Percentiles rank a stretch among this genome's conserved stretches.
Conservation (phyloP, 2,329 filamentous ascomycete genomes). For the Hirsutella minnesotensis region DNA sequence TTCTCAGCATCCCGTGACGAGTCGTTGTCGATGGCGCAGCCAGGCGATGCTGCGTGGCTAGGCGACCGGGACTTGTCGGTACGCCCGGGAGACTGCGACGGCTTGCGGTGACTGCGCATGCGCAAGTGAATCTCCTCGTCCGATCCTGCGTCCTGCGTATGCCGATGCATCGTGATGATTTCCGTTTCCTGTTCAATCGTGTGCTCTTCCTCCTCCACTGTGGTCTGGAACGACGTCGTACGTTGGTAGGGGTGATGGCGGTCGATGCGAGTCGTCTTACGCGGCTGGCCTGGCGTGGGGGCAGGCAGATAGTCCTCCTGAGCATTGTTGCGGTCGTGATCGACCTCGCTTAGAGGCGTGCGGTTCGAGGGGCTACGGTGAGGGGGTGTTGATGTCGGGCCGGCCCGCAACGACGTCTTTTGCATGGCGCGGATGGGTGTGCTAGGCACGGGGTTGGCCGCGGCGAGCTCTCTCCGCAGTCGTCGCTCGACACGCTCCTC, state of each 20-base stretch:
- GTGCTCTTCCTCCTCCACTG: conserved; percentile 34
- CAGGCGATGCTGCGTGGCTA: conserved; percentile 48
- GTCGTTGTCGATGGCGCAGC: conserved; percentile 53
- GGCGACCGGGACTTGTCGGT: conserved; percentile 56
- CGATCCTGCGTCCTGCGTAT: conserved; percentile 44
- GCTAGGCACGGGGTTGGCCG: conserved; percentile 36
- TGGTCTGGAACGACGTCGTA: conserved; percentile 32
- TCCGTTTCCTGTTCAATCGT: conserved; percentile 47
- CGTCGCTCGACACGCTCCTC: conserved; percentile 71
- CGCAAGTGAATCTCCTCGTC: conserved; percentile 78
- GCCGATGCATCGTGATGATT: conserved; percentile 46
- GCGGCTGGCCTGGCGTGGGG: conserved; percentile 88
- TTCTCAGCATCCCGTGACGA: conserved; percentile 63
- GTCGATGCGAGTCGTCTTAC: conserved; percentile 73
- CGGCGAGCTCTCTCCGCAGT: conserved; percentile 46
- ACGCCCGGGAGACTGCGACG: conserved; percentile 48
- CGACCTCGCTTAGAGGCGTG: conserved; percentile 86
- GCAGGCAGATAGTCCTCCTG: conserved; percentile 88
- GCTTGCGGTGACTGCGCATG: conserved; percentile 55
- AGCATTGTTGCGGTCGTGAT: conserved; percentile 62
- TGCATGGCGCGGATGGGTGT: conserved; percentile 52
- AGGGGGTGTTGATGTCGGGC: conserved; percentile 71
- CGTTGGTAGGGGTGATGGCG: conserved; percentile 63
- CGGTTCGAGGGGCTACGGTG: conserved; percentile 66
- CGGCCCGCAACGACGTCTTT: conserved; percentile 47